These are phyloP conservation scores for Citeromyces nyonsensis DNA, from an alignment of 805 yeast species.

Conservation along the genomic window DNA sequence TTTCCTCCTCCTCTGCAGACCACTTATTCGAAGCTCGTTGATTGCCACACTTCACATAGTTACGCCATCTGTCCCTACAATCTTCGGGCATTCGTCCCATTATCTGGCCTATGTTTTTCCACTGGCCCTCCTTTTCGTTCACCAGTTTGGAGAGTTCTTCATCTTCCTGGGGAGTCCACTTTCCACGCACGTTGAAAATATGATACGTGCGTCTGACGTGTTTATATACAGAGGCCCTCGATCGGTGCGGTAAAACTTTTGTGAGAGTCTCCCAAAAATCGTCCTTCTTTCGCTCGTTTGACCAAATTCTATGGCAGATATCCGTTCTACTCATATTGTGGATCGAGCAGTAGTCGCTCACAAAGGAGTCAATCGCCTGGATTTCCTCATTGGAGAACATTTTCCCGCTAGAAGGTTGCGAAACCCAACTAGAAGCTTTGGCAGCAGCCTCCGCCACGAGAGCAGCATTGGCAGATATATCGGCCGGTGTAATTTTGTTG, in stretches of 20 bases:
- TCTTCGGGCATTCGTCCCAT: constrained; percentile 96
- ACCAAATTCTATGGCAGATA: constrained; percentile 79
- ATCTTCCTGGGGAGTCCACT: constrained; percentile 82
- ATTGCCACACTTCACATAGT: constrained; percentile 83
- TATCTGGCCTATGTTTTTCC: constrained; percentile 72
- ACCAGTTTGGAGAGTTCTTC: constrained; percentile 46
- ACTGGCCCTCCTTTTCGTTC: constrained; percentile 58
- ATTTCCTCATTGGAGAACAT: constrained; percentile 51
- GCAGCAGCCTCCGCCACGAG: constrained; percentile 25
- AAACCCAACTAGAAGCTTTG: constrained; percentile 19
- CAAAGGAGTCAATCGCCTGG: constrained; percentile 56
- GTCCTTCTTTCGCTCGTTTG: constrained; percentile 72
- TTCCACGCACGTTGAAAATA: constrained; percentile 75
- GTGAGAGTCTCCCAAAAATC: constrained; percentile 80
- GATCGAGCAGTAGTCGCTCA: constrained; percentile 50
- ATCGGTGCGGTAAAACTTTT: constrained; percentile 67
- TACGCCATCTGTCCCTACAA: constrained; percentile 93
- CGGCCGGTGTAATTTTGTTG: background rate
- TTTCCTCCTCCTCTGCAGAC: constrained; percentile 58
- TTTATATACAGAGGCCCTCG: constrained; percentile 82
- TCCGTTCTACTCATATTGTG: constrained; percentile 48
- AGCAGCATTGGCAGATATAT: constrained; percentile 11
- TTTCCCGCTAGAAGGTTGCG: constrained; percentile 9
- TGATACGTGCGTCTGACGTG: constrained; percentile 87
- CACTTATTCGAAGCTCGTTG: constrained; percentile 68